Conservation (phyloP, 768 basidiomycete genomes). For the Russula ochroleuca region DNA sequence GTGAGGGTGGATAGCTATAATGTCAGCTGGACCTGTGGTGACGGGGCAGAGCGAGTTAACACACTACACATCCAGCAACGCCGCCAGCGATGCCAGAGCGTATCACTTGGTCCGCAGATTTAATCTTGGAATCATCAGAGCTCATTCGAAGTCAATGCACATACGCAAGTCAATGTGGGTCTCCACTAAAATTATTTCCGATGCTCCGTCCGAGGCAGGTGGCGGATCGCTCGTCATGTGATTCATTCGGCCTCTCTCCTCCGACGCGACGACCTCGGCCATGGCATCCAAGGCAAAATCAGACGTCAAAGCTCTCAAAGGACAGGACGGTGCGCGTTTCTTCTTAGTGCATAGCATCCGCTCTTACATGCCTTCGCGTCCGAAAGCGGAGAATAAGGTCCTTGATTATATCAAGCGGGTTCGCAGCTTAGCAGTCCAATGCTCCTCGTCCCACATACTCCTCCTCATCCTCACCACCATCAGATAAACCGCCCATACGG, state of each 20-base stretch:
- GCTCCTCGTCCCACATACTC: too few species aligned
- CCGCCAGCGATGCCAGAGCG: slow-evolving; percentile 91
- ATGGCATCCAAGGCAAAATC: slow-evolving; percentile 25
- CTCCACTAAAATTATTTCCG: neutral
- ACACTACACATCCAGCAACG: slow-evolving; percentile 86
- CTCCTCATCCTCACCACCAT: neutral
- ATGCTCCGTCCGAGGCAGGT: neutral
- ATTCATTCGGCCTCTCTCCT: slow-evolving; percentile 14
- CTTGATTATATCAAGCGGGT: slow-evolving; percentile 27
- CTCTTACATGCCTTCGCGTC: neutral
- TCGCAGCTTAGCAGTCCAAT: neutral
- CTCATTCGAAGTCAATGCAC: slow-evolving; percentile 46
- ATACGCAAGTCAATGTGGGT: slow-evolving; percentile 17
- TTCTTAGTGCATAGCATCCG: too few species aligned
- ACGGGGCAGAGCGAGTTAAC: slow-evolving; percentile 37
- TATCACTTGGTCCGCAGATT: slow-evolving; percentile 42
- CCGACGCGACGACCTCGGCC: neutral
- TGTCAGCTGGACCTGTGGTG: slow-evolving; percentile 21
- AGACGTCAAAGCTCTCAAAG: slow-evolving; percentile 26
- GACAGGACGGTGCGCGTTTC: slow-evolving; percentile 22
- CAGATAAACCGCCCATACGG: slow-evolving; percentile 95
- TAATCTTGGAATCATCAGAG: slow-evolving; percentile 44
- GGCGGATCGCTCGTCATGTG: slow-evolving; percentile 8
- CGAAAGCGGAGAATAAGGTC: slow-evolving; percentile 27
- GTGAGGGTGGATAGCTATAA: neutral